These are phyloP conservation scores for Neurospora hispaniola DNA, from an alignment of 495 filamentous ascomycete genomes.

Conservation along the genomic window DNA sequence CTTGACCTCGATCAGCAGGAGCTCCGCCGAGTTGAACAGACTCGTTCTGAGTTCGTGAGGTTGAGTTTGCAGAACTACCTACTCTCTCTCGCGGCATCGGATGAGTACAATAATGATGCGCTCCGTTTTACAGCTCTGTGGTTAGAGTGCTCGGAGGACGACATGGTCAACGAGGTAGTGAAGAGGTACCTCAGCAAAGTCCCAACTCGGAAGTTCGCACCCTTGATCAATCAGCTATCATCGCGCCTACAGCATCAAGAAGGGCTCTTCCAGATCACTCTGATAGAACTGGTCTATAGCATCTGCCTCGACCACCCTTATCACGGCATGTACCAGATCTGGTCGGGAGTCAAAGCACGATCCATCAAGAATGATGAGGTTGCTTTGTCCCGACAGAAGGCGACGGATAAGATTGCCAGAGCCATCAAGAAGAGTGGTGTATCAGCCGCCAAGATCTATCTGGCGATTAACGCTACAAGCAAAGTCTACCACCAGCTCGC, in stretches of 20 bases:
- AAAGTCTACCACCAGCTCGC: conserved; percentile 65
- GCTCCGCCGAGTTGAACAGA: conserved; percentile 63
- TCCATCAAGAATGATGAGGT: conserved; percentile 57
- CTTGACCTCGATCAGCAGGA: conserved; percentile 80
- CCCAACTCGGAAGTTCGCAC: conserved; percentile 81
- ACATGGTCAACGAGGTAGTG: conserved; percentile 67
- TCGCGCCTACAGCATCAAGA: conserved; percentile 71
- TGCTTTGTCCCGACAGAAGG: conserved; percentile 57
- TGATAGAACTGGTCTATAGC: conserved; percentile 59
- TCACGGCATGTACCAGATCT: conserved; percentile 94
- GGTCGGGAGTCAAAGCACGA: conserved; percentile 60
- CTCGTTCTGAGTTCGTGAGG: conserved; percentile 67
- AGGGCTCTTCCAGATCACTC: conserved; percentile 58
- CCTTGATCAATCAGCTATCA: conserved; percentile 90
- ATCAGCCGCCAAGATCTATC: conserved; percentile 46
- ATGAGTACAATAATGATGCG: conserved; percentile 79
- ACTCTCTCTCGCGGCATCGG: conserved; percentile 67
- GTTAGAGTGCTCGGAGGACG: conserved; percentile 68
- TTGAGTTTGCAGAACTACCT: conserved; percentile 94
- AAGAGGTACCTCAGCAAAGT: conserved; percentile 57
- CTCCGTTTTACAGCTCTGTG: conserved; percentile 93
- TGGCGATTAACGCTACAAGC: conserved; percentile 60
- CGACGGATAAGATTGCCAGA: conserved; percentile 56
- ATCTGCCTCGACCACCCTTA: conserved; percentile 90
- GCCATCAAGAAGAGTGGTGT: conserved; percentile 34